Conservation (phyloP, 2,329 filamentous ascomycete genomes). For the Pseudogymnoascus sp. region DNA sequence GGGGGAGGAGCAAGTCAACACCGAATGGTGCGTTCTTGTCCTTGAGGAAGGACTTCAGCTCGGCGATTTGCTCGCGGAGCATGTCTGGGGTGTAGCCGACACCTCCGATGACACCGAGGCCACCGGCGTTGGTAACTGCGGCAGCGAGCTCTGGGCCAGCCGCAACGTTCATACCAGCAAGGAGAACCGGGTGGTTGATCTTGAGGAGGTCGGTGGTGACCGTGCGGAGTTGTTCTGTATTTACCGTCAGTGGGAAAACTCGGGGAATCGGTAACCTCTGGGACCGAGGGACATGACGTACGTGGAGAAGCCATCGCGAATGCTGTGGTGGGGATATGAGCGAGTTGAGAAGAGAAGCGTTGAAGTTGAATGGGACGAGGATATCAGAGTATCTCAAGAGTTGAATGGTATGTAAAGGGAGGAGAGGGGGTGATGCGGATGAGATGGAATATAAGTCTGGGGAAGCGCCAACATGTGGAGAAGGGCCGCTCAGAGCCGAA, state of each 20-base stretch:
- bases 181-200: constrained; percentile 92
- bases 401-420: not conserved
- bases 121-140: constrained; percentile 93
- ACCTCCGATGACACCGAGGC: constrained; percentile 92
- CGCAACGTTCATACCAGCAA: constrained; percentile 98
- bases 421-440: constrained; percentile 1
- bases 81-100: constrained; percentile 95
- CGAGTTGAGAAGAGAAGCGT: constrained; percentile 2
- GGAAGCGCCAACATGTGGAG: constrained; percentile 10
- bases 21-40: constrained; percentile 95
- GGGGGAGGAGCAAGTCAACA: constrained; percentile 85
- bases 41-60: constrained; percentile 78
- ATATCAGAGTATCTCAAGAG: not conserved
- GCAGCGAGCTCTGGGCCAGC: constrained; percentile 93
- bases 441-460: not conserved
- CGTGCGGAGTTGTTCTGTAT: constrained; percentile 77
- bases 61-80: constrained; percentile 88
- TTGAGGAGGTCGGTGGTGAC: constrained; percentile 90
- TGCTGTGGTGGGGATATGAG: constrained; percentile 15
- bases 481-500: constrained; percentile 11
- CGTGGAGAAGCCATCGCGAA: constrained; percentile 69
- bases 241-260: constrained; percentile 21
- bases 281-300: constrained; percentile 39
- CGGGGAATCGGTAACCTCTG: not conserved
- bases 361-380: not conserved